Conservation (phyloP, 768 basidiomycete genomes). For the Paxillus rubicundulus region DNA sequence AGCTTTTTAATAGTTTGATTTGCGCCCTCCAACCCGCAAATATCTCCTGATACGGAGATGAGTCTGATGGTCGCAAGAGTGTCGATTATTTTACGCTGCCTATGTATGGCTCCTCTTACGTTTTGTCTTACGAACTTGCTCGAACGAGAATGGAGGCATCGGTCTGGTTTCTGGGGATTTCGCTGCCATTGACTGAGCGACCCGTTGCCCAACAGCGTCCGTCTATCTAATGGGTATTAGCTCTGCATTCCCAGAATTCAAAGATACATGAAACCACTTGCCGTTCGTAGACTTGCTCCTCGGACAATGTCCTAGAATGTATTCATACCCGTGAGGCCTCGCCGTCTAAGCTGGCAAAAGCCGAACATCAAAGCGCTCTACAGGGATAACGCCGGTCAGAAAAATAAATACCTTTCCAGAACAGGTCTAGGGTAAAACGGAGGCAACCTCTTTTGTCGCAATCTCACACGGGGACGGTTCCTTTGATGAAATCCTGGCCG, state of each 20-base stretch:
- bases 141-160: neutral
- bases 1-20: slow-evolving; percentile 27
- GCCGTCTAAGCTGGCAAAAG: neutral
- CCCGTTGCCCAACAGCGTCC: slow-evolving; percentile 7
- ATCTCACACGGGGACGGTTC: slow-evolving; percentile 5
- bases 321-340: neutral
- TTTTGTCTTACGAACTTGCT: neutral
- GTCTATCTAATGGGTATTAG: slow-evolving; percentile 12
- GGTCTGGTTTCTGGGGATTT: neutral
- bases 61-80: neutral
- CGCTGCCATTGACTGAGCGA: neutral
- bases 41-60: slow-evolving; percentile 9
- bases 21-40: slow-evolving; percentile 14
- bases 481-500: slow-evolving; percentile 7
- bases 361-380: neutral
- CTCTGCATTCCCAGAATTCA: neutral
- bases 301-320: slow-evolving; percentile 1
- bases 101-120: neutral
- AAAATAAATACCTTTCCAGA: neutral
- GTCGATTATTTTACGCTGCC: neutral
- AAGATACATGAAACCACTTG: slow-evolving; percentile 10
- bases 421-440: neutral
- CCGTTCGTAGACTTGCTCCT: slow-evolving; percentile 5
- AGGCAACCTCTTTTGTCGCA: neutral
- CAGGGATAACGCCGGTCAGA: neutral